phyloP scores from a whole-genome alignment of 495 filamentous ascomycete species.

The Penicillium longicatenatum region DNA sequence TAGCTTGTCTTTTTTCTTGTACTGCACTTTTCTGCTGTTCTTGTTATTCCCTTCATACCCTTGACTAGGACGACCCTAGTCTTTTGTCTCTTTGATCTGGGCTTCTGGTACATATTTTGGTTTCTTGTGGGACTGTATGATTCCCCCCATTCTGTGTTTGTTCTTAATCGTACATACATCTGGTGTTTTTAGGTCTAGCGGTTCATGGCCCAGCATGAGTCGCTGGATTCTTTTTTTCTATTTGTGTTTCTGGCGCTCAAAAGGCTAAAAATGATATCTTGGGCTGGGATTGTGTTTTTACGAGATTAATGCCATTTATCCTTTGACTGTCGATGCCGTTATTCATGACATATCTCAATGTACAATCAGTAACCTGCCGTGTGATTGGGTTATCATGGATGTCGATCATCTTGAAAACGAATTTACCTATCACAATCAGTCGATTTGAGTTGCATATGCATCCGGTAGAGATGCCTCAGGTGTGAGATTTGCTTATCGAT shows the following conservation, averaged over 20 bases:
- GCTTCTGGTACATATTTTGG: slow-evolving; percentile 23
- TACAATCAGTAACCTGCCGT: neutral
- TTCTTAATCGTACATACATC: slow-evolving; percentile 24
- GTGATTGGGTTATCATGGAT: neutral
- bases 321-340: neutral
- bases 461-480: slow-evolving; percentile 11
- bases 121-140: slow-evolving; percentile 31
- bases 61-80: slow-evolving; percentile 11
- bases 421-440: neutral
- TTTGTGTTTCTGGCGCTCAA: slow-evolving; percentile 27
- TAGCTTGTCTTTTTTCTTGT: slow-evolving; percentile 11
- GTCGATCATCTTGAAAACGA: neutral
- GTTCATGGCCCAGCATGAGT: slow-evolving; percentile 10
- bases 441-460: neutral
- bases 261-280: slow-evolving; percentile 30
- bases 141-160: slow-evolving; percentile 23
- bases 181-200: slow-evolving; percentile 12
- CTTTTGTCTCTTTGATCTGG: slow-evolving; percentile 14
- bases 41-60: slow-evolving; percentile 25
- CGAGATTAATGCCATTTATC: slow-evolving; percentile 27
- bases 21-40: slow-evolving; percentile 8
- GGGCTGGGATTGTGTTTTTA: slow-evolving; percentile 25
- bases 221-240: slow-evolving; percentile 12
- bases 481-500: slow-evolving; percentile 16
- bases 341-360: neutral